Base-by-base conservation (phyloP, 139 green algal species). In the Protoeuglena noctilucae region DNA sequence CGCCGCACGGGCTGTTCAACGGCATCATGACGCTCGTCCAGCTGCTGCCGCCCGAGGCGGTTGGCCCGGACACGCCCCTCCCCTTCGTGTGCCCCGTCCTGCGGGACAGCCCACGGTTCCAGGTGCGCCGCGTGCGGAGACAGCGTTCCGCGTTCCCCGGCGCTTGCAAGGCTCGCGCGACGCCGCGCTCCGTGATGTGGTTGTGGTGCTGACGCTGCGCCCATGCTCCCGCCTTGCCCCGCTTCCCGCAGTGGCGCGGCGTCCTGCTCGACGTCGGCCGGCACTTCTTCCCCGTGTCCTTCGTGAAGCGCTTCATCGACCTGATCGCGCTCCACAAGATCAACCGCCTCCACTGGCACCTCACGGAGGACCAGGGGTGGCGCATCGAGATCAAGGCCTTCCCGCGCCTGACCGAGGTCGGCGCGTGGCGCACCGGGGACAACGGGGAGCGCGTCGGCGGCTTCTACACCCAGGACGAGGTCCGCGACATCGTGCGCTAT, bases 321-420 rank as follows among this genome's bases (percentile, higher is more conserved):
- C 22, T 70, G 0, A 56, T 74, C 31, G 70, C 71, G 6, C 53
- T 79, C 6, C 60, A 78, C 58, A 83, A 83, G 62, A 62, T 79
- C 49, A 83, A 79, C 52, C 26, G 56, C 16, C 75, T 80, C 30
- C 76, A 84, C 58, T 80, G 72, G 72, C 76, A 84, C 54, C 57
- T 84, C 0, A 75, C 66, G 23, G 76, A 84, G 47, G 76, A 84
- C 53, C 76, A 82, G 71, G 76, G 76, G 19, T 84, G 76, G 76
- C 59, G 76, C 2, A 30, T 84, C 21, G 68, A 81, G 53, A 65
- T 84, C 6, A 67, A 73, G 27, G 19, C 30, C 3, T 63, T 63
- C 43, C 70, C 73, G 1, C 66, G 63, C 4, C 66, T 84, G 40
- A 72, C 72, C 28, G 64, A 79, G 31, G 54, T 77, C 19, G 73